Evolutionary conservation across 2,329 filamentous ascomycete species (phyloP).

Genomic region (Paraconiothyrium sp.): DNA sequence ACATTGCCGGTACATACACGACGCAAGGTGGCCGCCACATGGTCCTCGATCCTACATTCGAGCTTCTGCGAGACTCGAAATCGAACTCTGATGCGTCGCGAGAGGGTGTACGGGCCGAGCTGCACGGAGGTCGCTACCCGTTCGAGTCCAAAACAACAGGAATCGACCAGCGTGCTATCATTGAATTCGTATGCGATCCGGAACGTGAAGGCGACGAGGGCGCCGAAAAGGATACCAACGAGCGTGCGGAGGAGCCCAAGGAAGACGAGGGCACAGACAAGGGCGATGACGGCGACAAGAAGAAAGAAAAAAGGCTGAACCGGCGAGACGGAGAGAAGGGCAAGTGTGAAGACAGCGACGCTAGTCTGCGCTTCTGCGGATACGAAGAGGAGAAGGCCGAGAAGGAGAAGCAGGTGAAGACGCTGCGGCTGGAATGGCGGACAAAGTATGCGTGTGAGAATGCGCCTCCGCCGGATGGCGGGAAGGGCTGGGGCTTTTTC

Average conservation of each 20-base stretch:
- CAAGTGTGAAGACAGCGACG: constrained; percentile 42
- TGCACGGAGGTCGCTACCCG: constrained; percentile 67
- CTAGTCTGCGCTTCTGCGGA: constrained; percentile 78
- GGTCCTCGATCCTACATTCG: constrained; percentile 70
- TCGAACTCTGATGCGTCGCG: constrained; percentile 71
- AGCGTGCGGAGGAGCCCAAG: constrained; percentile 59
- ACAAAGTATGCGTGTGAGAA: constrained; percentile 82
- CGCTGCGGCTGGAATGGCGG: constrained; percentile 82
- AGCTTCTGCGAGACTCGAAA: constrained; percentile 71
- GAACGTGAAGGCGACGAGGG: constrained; percentile 76
- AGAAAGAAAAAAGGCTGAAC: constrained; percentile 29
- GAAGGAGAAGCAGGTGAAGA: constrained; percentile 63
- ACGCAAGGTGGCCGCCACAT: constrained; percentile 60
- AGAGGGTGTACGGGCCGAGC: constrained; percentile 75
- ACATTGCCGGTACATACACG: constrained; percentile 77
- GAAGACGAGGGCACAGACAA: constrained; percentile 58
- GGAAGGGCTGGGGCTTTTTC: constrained; percentile 88
- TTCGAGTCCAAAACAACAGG: constrained; percentile 58
- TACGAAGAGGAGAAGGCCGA: constrained; percentile 67
- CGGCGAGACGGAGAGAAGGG: constrained; percentile 43
- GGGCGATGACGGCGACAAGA: constrained; percentile 35
- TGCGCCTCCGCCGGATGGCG: constrained; percentile 53
- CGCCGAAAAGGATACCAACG: constrained; percentile 68
- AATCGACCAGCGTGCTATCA: constrained; percentile 74
- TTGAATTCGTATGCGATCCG: constrained; percentile 85